Evolutionary conservation across 2,329 filamentous ascomycete species (phyloP), one percentile per base, ranked within the genome.

Genomic region (Neonectria hederae): DNA sequence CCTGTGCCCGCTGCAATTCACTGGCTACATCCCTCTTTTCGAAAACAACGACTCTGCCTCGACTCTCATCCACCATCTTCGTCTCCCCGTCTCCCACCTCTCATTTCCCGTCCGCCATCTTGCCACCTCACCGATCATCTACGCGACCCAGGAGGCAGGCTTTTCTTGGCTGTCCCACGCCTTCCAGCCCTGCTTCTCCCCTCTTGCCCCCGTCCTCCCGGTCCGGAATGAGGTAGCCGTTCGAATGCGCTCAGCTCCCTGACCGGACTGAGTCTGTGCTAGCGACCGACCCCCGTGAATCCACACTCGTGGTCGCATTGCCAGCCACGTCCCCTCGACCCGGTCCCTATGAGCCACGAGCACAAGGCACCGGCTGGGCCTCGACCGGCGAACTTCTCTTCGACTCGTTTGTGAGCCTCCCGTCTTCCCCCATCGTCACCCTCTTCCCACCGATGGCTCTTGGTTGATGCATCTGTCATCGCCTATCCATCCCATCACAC

Each of bases 211-310:
- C 59, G 57, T 67, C 59, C 63, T 69, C 48, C 66, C 67, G 56
- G 70, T 74, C 74, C 84, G 85, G 83, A 84, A 88, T 88, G 86
- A 83, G 84, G 85, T 87, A 87, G 83, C 80, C 78, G 76, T 76
- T 78, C 81, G 79, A 78, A 80, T 81, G 80, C 77, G 78, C 84
- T 87, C 85, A 87, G 84, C 82, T 87, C 85, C 86, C 81, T 85
- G 79, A 83, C 82, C 80, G 86, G 86, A 87, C 86, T 87, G 84
- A 84, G 84, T 79, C 75, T 72, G 72, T 72, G 69, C 71, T 72
- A 72, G 72, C 69, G 68, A 72, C 68, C 68, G 68, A 69, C 64
- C 66, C 62, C 70, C 65, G 69, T 70, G 65, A 61, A 69, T 67
- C 69, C 69, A 71, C 68, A 60, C 68, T 65, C 65, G 69, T 71